Base-by-base conservation (phyloP, 805 yeast species). In the Brettanomyces bruxellensis region DNA sequence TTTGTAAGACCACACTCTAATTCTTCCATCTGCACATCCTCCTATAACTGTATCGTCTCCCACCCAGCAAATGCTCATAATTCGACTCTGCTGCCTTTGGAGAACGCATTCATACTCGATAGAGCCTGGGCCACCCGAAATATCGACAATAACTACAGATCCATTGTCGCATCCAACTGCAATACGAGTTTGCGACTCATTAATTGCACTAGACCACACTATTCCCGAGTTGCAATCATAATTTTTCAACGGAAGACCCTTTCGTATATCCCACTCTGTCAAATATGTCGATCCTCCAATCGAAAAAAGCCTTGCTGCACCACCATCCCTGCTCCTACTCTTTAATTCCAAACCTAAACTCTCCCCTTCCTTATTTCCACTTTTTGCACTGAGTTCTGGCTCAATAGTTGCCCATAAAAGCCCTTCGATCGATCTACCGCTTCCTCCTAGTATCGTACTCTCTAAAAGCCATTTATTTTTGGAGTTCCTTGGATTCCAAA, bases 101-200 rank as follows among this genome's bases (percentile, higher is more conserved):
- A 93, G 71, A 44, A 88, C 78, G 25, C 73, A 66, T 47, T 76
- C 83, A 61, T 83, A 88, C 60, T 86, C 96, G 55, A 91, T 68
- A 22, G 75, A 75, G 9, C 95, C 96, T n/a, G 71, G 71, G 14
- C 96, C 96, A 12, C 93, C 95, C 6, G 86, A 70, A n/a, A 90
- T 79, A 58, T 88, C 88, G 14, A 89, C 71, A 4, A 93, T 63
- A 1, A 86, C 95, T 8, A 91, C 89, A 5, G 87, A 72, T 24
- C 99, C 99, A 59, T 90, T 95, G 55, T 93, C 99, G 64, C 98
- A 91, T 3, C 98, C 99, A 1, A 86, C 86, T 1, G 96, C 87
- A 34, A 93, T 67, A 55, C 73, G 78, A 49, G 73, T 66, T 41
- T 82, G 85, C 23, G 74, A 67, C 24, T 74, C 72, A 51, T 80